Evolutionary conservation across 257 asterid species (phyloP).

Genomic region (Paulownia fortunei): DNA sequence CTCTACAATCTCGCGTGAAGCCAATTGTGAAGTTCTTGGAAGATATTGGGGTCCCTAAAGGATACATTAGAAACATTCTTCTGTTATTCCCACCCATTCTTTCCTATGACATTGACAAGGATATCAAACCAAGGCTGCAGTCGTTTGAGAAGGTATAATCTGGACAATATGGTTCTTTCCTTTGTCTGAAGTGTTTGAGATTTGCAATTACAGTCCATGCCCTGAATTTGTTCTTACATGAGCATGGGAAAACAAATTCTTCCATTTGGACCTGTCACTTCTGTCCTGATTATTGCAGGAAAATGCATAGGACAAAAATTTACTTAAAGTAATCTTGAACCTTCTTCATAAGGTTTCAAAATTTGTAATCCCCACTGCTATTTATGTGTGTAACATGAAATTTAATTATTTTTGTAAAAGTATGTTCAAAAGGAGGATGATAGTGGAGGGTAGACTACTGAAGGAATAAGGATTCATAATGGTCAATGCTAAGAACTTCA

Average conservation of each 20-base stretch:
- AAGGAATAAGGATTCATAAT: no score
- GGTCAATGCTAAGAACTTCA: no score
- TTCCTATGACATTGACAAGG: conserved; percentile 64
- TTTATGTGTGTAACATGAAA: not conserved
- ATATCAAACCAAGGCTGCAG: conserved; percentile 68
- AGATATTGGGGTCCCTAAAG: conserved; percentile 73
- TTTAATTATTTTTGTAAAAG: not conserved
- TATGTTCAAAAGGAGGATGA: no score
- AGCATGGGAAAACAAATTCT: not conserved
- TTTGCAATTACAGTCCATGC: conserved; percentile 11
- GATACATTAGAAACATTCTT: conserved; percentile 48
- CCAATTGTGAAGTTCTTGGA: conserved; percentile 63
- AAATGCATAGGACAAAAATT: not conserved
- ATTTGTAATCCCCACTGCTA: not conserved
- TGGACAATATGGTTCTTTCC: not conserved
- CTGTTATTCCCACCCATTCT: conserved; percentile 81
- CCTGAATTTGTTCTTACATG: conserved; percentile 5
- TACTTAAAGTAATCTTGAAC: not conserved
- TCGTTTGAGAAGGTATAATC: conserved; percentile 64
- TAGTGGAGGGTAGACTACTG: no score
- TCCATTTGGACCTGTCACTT: not conserved
- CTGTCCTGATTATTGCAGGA: not conserved
- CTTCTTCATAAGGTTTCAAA: not conserved
- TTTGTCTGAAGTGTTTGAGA: conserved; percentile 14
- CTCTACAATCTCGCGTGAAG: conserved; percentile 63